A percentile compares a stretch with the other conserved stretches of the same genome.
Conservation (phyloP, 2,329 filamentous ascomycete genomes). For the Diaporthe helianthi region DNA sequence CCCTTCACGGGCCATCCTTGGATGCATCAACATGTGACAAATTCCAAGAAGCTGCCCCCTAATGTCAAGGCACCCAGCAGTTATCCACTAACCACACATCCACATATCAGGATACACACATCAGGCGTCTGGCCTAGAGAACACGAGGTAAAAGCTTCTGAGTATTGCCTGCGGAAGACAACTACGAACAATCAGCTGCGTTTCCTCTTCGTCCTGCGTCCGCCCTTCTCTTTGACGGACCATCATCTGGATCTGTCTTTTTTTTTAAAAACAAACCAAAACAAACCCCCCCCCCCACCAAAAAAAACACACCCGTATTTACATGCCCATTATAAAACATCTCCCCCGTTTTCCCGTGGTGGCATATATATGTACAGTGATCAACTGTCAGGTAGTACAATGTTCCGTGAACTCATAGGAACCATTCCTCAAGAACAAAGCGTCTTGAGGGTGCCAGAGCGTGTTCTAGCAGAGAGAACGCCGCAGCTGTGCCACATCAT, state of each 20-base stretch:
- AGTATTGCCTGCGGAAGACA: constrained; percentile 33
- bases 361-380: constrained; percentile 33
- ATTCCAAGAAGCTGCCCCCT: background rate
- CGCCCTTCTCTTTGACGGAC: background rate
- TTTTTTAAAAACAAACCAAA: too few relatives aligned
- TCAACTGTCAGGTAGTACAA: constrained; percentile 28
- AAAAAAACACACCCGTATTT: constrained; percentile 26
- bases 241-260: background rate
- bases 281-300: too few relatives aligned
- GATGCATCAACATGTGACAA: background rate
- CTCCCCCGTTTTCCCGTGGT: background rate
- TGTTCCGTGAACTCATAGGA: constrained; percentile 27
- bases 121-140: background rate
- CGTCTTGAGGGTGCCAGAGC: constrained; percentile 4
- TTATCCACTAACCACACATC: background rate
- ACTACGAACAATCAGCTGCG: constrained; percentile 34
- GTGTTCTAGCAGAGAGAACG: background rate
- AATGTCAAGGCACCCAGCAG: background rate
- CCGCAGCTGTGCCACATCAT: constrained; percentile 8
- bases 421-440: constrained; percentile 15
- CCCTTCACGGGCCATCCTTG: background rate
- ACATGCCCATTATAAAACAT: constrained; percentile 30
- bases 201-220: constrained; percentile 1
- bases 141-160: constrained; percentile 27
- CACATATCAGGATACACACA: too few relatives aligned